A percentile compares a stretch with the other conserved stretches of the same genome.
phyloP scores from a whole-genome alignment of 352 stramenopile species.

The Ophiocytium majus region DNA sequence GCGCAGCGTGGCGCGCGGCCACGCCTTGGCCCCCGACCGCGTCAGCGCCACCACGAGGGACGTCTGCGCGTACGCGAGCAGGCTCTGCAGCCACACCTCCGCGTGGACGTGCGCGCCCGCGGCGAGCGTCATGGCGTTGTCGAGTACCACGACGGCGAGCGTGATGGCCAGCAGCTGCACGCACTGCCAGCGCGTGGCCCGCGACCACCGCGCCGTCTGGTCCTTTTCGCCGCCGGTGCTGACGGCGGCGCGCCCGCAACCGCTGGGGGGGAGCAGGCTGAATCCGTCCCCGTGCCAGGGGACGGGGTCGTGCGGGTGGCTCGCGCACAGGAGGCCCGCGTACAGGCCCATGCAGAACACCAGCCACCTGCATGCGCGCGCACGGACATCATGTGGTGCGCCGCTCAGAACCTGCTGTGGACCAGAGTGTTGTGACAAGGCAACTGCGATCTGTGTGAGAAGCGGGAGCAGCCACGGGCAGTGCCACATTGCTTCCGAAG shows the following conservation, averaged over 20 bases:
- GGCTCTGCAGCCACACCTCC: conserved; percentile 6
- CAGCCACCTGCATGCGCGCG: background rate
- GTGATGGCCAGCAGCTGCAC: background rate
- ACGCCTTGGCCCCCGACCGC: no score
- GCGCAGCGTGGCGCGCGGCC: conserved; percentile 1
- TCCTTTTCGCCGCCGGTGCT: background rate
- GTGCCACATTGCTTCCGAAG: no score
- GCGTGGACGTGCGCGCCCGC: conserved; percentile 1
- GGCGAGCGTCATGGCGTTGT: background rate
- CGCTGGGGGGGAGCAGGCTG: background rate
- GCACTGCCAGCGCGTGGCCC: background rate
- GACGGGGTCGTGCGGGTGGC: background rate
- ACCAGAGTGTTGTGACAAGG: no score
- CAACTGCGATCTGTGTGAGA: no score
- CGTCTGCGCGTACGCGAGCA: conserved; percentile 1
- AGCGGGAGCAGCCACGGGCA: no score
- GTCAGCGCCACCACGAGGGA: conserved; percentile 1
- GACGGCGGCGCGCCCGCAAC: background rate
- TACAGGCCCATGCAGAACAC: conserved; percentile 18
- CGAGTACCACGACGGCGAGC: background rate
- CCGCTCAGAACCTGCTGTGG: no score
- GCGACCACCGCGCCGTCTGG: background rate
- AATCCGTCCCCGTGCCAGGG: background rate
- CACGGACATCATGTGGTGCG: no score
- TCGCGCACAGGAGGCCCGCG: conserved; percentile 1